Base-by-base conservation (phyloP, 768 basidiomycete species). In the Phlebiopsis flavidoalba region DNA sequence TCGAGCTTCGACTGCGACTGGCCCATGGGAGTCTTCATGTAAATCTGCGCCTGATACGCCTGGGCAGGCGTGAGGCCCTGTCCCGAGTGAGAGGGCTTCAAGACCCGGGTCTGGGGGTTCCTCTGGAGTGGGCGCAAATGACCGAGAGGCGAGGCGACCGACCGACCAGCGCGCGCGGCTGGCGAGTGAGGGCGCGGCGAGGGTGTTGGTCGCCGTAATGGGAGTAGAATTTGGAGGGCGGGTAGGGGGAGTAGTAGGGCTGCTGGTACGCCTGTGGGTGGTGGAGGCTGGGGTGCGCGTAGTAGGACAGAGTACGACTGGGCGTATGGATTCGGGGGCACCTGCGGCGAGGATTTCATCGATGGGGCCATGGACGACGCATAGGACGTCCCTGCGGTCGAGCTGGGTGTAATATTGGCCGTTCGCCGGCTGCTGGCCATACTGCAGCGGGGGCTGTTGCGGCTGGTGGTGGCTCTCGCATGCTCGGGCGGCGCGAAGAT, bases 401-500 rank as follows among this genome's bases (percentile, higher is more conserved):
- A 77, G 66, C 60, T 66, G 60, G 15, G 66, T 48, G 58, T 66
- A 62, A 50, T 74, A 71, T 21, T 58, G 62, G 51, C 65, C 66
- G 53, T 70, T 62, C 24, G 57, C 61, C 36, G 61, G 36, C 43
- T 73, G 76, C 59, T 78, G 76, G 19, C 72, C 70, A 59, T 80
- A 77, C 37, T 73, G 73, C 54, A 65, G 70, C 66, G 63, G 69
- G 66, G 55, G 67, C 65, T 65, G 66, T 56, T 65, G 57, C 51
- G 66, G 54, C 35, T 76, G 73, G 65, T 85, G 86, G 71, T 85
- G 84, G 35, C 76, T 64, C 50, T 79, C 75, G 54, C n/a, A n/a
- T n/a, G n/a, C 83, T 83, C 55, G 90, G 88, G 24, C 91, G 82
- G 24, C 91, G n/a, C 91, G 74, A 94, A 94, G 76, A 94, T 93